Evolutionary conservation across 2,329 filamentous ascomycete species (phyloP), one percentile per base, ranked within the genome.

Genomic region (Chrysoporthe cubensis): DNA sequence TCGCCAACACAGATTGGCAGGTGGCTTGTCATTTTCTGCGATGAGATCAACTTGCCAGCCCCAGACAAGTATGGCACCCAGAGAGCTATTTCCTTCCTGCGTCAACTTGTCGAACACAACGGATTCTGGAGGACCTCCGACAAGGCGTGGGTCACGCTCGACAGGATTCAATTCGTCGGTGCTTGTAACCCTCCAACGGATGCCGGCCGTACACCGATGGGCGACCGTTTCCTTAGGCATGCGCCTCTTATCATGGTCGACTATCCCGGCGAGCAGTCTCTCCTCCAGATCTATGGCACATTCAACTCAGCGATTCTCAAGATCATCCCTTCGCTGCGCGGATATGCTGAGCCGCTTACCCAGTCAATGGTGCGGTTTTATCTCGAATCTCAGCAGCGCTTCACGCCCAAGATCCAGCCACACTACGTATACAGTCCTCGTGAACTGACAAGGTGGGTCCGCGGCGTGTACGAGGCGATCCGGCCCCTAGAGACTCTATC

Each of bases 181-280:
- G 96, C 96, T 75, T 99, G 96, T 79, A 99, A 99, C 80, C 96
- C 96, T 74, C 96, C 96, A 0, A 98, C 96, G 0, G 96, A 99
- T 80, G 94, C 94, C 73, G 96, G 96, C 37, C 94, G 96, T 86
- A 98, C 96, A 14, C 91, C 96, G 0, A 90, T 99, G 83, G 96
- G 93, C 56, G 89, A 93, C 62, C 88, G 96, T 73, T 99, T 99
- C 87, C 85, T 99, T 72, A 90, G 96, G 68, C 96, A 99, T 78
- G 94, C 96, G 18, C 96, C 96, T n/a, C 88, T 99, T 65, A 92
- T 99, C 80, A 99, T 99, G 96, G 96, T 99, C 54, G 96, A 99
- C 77, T 99, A 99, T 76, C 96, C 96, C 69, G 96, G 96, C 75
- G 94, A 99, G 81, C 85, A 94, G 56, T 99, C 96, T 3, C 87